These are phyloP conservation scores for Saccharomycopsis javanensis DNA, from an alignment of 805 yeast genomes.

Conservation along the genomic window DNA sequence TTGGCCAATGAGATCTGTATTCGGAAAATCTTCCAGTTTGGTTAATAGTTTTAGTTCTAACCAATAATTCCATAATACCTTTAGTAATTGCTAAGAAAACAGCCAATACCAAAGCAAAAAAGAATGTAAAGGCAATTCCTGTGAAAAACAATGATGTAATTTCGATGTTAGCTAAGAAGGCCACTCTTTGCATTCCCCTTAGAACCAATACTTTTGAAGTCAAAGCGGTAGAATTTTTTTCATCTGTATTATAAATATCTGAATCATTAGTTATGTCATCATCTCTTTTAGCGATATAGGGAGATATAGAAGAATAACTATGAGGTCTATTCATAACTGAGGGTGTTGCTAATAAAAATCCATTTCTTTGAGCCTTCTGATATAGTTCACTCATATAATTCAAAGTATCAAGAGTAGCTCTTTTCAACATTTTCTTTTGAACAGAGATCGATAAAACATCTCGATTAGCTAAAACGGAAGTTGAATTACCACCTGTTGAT, in stretches of 20 bases:
- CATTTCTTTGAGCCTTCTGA: conserved; percentile 11
- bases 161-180: conserved; percentile 77
- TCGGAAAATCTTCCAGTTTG: conserved; percentile 55
- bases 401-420: conserved; percentile 28
- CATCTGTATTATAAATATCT: conserved; percentile 58
- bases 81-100: conserved; percentile 54
- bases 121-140: conserved; percentile 71
- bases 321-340: background rate
- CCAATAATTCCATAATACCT: conserved; percentile 53
- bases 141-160: conserved; percentile 80
- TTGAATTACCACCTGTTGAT: conserved; percentile 83
- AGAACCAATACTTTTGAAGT: conserved; percentile 66
- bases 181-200: conserved; percentile 88
- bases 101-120: conserved; percentile 56
- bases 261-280: conserved; percentile 32
- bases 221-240: conserved; percentile 45
- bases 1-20: conserved; percentile 74
- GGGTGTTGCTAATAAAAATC: conserved; percentile 11
- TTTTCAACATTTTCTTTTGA: conserved; percentile 45
- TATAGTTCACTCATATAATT: conserved; percentile 18
- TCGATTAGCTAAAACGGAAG: conserved; percentile 59
- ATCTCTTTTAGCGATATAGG: conserved; percentile 14
- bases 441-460: conserved; percentile 72
- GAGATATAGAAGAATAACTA: background rate
- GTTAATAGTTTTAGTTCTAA: conserved; percentile 48